Base-by-base conservation (phyloP, 1,284 basidiomycete genomes). In the Cryptococcus depauperatus region DNA sequence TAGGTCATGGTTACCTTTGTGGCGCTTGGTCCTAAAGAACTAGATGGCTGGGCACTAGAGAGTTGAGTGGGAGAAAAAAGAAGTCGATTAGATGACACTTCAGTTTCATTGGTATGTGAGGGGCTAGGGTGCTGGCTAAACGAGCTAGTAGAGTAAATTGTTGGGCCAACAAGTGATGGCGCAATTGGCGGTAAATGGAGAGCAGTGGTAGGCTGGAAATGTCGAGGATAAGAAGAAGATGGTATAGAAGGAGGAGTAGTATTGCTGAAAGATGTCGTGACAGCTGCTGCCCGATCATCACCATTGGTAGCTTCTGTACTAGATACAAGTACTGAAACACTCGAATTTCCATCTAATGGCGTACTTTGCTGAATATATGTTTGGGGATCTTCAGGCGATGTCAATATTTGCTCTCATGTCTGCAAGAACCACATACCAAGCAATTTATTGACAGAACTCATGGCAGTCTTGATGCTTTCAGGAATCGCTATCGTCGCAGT, bases 31-130 rank as follows among this genome's bases (percentile, higher is more conserved):
- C 43, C 35, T 1, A n/a, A 26, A n/a, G n/a, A n/a, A n/a, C n/a
- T n/a, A n/a, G n/a, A n/a, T n/a, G 38, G 22, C 14, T 14, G 19
- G 35, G n/a, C 26, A 6, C 29, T 34, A 0, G 54, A 56, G n/a
- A 48, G 49, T 35, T 60, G 55, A 13, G 58, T 58, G 13, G 58
- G 58, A 0, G 60, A 62, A 46, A 62, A 59, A 16, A 57, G 35
- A 3, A 56, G 58, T 18, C 54, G 45, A 47, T 55, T 52, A 3
- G 51, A 49, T 9, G 54, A 56, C 10, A 49, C n/a, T 26, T 46
- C 48, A 16, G 47, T 53, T 43, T 38, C 51, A 39, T 47, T 47
- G 7, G 50, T 33, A 26, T 50, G 46, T 14, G 48, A 48, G 16
- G 27, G 14, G 16, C 34, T 21, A 13, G 34, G 33, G 13, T 18